A percentile compares a stretch with the other conserved stretches of the same genome.
phyloP scores from a whole-genome alignment of 441 rosid genomes.

The Caryocar brasiliense region DNA sequence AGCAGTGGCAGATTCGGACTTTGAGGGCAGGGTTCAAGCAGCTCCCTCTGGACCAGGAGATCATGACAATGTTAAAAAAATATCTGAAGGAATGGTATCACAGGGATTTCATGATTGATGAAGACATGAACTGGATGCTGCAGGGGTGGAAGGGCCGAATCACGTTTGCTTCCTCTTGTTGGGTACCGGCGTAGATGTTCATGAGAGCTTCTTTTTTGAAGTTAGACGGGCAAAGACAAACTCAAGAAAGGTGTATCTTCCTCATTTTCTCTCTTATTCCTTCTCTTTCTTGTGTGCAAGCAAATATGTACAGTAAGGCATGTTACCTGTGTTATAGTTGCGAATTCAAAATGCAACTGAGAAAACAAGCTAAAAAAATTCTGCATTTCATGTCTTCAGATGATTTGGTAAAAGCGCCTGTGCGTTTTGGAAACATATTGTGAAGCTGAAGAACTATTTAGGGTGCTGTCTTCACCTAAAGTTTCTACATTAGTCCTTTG shows the following conservation, averaged over 20 bases:
- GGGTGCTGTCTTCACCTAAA: no score
- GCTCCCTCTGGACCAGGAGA: constrained; percentile 27
- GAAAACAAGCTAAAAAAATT: no score
- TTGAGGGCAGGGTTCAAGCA: constrained; percentile 61
- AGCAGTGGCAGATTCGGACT: constrained; percentile 64
- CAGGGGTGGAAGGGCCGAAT: constrained; percentile 81
- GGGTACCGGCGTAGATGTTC: constrained; percentile 41
- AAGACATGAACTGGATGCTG: constrained; percentile 57
- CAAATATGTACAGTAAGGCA: no score
- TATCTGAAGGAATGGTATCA: constrained; percentile 47
- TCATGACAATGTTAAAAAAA: constrained; percentile 24
- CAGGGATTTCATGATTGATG: constrained; percentile 59
- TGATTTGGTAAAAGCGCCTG: no score
- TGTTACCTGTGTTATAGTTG: no score
- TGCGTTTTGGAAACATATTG: no score
- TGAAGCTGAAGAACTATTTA: no score
- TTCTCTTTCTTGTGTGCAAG: no score
- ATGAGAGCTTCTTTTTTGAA: not conserved
- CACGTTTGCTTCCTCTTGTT: constrained; percentile 45
- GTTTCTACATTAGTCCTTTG: no score
- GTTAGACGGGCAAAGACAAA: not conserved
- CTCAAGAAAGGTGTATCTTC: constrained; percentile 9
- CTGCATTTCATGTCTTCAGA: no score
- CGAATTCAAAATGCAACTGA: no score
- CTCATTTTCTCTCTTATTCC: not conserved